These are phyloP conservation scores for Globisporangium alternatum DNA, from an alignment of 352 stramenopile species.

Conservation along the genomic window DNA sequence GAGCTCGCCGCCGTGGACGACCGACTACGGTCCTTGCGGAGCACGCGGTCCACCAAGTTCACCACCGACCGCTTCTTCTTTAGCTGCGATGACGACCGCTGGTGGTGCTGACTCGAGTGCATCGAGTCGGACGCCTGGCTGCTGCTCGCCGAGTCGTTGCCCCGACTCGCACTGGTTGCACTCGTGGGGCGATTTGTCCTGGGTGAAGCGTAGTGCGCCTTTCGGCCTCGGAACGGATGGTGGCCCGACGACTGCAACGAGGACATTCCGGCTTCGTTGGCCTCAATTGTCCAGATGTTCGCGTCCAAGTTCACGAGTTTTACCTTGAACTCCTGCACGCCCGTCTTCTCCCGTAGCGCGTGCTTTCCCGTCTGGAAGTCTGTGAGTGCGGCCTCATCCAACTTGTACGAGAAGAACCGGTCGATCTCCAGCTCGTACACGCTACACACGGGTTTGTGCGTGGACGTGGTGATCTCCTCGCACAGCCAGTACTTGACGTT, in stretches of 20 bases:
- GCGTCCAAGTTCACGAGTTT: slow-evolving; percentile 55
- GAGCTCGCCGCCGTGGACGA: slow-evolving; percentile 10
- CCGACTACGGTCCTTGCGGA: slow-evolving; percentile 16
- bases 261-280: slow-evolving; percentile 3
- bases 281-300: slow-evolving; percentile 44
- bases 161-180: neutral
- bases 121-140: slow-evolving; percentile 16
- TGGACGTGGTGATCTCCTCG: slow-evolving; percentile 41
- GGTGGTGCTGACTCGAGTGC: slow-evolving; percentile 6
- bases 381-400: slow-evolving; percentile 22
- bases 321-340: slow-evolving; percentile 48
- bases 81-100: slow-evolving; percentile 9
- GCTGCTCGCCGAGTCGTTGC: slow-evolving; percentile 11
- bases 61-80: slow-evolving; percentile 21
- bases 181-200: neutral
- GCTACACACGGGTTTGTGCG: slow-evolving; percentile 53
- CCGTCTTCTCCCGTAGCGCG: slow-evolving; percentile 35
- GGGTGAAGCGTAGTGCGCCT: slow-evolving; percentile 7
- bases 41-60: slow-evolving; percentile 18
- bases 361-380: slow-evolving; percentile 24
- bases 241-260: slow-evolving; percentile 11
- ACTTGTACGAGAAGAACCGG: slow-evolving; percentile 48
- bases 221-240: neutral
- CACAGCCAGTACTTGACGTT: slow-evolving; percentile 48
- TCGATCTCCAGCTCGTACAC: slow-evolving; percentile 52